Evolutionary conservation across 176 grass and related monocot genomes (phyloP), one percentile per base, ranked within the genome.

Genomic region (Oryza meyeriana): DNA sequence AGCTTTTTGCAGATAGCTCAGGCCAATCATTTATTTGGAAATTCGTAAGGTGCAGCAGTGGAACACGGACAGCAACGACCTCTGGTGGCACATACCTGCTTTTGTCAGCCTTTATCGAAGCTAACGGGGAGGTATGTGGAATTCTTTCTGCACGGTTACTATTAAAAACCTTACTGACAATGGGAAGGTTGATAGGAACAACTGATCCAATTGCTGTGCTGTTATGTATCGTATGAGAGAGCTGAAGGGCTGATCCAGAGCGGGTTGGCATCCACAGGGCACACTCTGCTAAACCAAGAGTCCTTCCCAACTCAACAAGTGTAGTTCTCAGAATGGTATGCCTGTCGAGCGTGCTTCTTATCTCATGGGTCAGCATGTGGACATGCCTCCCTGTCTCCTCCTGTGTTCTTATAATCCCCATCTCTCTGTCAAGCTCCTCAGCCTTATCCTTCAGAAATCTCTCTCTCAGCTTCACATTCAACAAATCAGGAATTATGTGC

Each of bases 311-410:
- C 52, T 97, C 92, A 58, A 97, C 87, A 69, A 97, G 85, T 10
- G 94, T 97, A 59, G 92, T 97, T 77, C 79, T 89, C 62, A 97
- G 66, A 83, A 97, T 94, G 28, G 94, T 97, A 36, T 94, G 87
- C 14, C 94, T 83, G 72, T 97, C 89, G 69, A 97, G 94, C 10
- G 94, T 94, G 77, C 89, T 97, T 64, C 94, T 85, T 81, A 97
- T 97, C 87, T 97, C 94, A 61, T 97, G 94, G 6, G 89, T 97
- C 41, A 97, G 91, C 92, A 97, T 97, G 13, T 93, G 69, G 30
- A 94, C 94, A 88, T 94, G 89, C 28, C 94, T 88, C 47, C 92
- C 89, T 14, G 92, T 88, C 78, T 97, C 91, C 85, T 97, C 87
- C 20, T 97, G 89, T 12, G 83, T 90, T 50, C 83, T 78, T 80